Conservation (phyloP, 2,329 filamentous ascomycete genomes). For the Paracoccidioides brasiliensis region DNA sequence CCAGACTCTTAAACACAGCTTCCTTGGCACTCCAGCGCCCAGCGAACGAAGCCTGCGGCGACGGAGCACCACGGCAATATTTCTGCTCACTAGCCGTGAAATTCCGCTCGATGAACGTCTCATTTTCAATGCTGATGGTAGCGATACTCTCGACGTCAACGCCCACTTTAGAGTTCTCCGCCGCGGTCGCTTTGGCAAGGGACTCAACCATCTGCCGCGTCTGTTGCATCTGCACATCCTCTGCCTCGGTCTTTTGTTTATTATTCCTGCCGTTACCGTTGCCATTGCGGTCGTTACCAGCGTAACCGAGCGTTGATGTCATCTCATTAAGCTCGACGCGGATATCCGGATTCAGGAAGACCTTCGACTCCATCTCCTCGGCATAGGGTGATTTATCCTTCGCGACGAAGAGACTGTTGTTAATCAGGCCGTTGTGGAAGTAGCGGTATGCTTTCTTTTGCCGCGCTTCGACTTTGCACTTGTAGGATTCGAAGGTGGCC, state of each 20-base stretch:
- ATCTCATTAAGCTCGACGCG: slow-evolving; percentile 81
- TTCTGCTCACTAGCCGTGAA: slow-evolving; percentile 74
- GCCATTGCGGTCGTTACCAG: slow-evolving; percentile 20
- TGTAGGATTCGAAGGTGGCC: slow-evolving; percentile 68
- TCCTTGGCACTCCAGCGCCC: slow-evolving; percentile 97
- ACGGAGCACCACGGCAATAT: slow-evolving; percentile 71
- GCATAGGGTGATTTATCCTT: slow-evolving; percentile 85
- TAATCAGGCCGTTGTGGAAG: slow-evolving; percentile 97
- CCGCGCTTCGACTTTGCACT: slow-evolving; percentile 72
- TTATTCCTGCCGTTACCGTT: background rate
- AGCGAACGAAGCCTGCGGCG: slow-evolving; percentile 79
- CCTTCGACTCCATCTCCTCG: slow-evolving; percentile 69
- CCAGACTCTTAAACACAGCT: slow-evolving; percentile 93
- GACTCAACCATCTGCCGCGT: slow-evolving; percentile 66
- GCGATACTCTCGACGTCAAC: slow-evolving; percentile 86
- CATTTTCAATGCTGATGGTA: slow-evolving; percentile 82
- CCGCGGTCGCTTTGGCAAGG: slow-evolving; percentile 52
- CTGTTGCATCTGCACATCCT: background rate
- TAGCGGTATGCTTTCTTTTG: slow-evolving; percentile 99
- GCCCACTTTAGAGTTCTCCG: slow-evolving; percentile 64
- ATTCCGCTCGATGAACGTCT: slow-evolving; percentile 88
- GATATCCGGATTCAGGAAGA: slow-evolving; percentile 88
- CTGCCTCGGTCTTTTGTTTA: background rate
- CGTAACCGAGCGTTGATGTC: slow-evolving; percentile 62
- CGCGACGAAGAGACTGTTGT: slow-evolving; percentile 93